phyloP scores from a whole-genome alignment of 345 rosid species.

The Trapa bicornis region DNA sequence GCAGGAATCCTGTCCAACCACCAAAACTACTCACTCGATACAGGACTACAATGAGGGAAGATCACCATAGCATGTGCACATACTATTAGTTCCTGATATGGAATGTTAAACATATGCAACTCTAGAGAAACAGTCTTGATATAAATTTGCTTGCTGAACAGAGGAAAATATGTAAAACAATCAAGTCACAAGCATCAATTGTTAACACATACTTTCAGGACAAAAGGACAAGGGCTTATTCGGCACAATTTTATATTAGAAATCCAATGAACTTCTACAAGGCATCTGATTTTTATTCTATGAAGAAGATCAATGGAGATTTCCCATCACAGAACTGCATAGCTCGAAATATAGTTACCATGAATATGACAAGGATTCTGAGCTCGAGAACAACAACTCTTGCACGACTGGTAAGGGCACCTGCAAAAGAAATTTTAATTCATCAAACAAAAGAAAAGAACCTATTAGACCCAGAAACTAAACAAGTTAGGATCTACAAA shows the following conservation, averaged over 20 bases:
- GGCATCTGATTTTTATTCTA: not conserved
- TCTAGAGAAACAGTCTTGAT: no score
- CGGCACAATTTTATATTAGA: not conserved
- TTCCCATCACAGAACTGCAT: not conserved
- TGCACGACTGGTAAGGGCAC: slow-evolving; percentile 92
- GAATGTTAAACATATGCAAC: no score
- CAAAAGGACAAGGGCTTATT: not conserved
- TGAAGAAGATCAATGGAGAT: not conserved
- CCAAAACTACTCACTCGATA: no score
- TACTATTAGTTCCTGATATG: no score
- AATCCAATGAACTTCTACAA: not conserved
- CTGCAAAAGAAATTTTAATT: slow-evolving; percentile 24
- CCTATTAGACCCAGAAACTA: not conserved
- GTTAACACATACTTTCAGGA: no score
- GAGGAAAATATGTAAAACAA: no score
- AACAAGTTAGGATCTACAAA: not conserved
- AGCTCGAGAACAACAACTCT: slow-evolving; percentile 88
- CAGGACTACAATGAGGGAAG: no score
- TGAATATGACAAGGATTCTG: slow-evolving; percentile 94
- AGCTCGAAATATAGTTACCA: slow-evolving; percentile 28
- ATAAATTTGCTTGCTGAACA: no score
- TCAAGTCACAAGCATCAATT: no score
- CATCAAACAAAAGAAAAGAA: not conserved
- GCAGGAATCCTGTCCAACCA: no score
- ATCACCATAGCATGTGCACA: no score